Evolutionary conservation across 2,329 filamentous ascomycete genomes (phyloP).

Genomic region (Amauroascus verrucosus): DNA sequence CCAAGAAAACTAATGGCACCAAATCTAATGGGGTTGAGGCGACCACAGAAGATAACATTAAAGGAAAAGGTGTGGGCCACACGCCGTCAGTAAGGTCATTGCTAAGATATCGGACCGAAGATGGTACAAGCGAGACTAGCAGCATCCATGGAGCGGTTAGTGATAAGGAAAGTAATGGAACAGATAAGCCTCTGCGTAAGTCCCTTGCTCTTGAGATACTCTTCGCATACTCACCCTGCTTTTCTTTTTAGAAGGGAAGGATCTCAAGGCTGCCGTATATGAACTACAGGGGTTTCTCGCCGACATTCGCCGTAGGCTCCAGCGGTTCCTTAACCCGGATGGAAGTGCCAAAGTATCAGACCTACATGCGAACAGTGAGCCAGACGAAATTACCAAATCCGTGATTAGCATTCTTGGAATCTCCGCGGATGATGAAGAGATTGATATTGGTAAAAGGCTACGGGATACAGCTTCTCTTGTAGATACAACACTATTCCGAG

Average conservation of each 20-base stretch:
- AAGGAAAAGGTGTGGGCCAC: constrained; percentile 23
- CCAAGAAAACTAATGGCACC: constrained; percentile 23
- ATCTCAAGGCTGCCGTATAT: constrained; percentile 68
- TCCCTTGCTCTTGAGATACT: constrained; percentile 1
- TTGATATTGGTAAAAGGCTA: constrained; percentile 60
- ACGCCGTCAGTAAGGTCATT: constrained; percentile 33
- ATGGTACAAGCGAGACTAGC: constrained; percentile 30
- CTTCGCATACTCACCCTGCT: constrained; percentile 12
- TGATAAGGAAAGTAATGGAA: constrained; percentile 20
- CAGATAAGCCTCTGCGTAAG: constrained; percentile 25
- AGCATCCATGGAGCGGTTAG: constrained; percentile 29
- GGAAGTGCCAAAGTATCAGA: constrained; percentile 38
- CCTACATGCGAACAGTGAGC: constrained; percentile 23
- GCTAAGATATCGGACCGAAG: constrained; percentile 29
- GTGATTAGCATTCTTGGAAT: constrained; percentile 40
- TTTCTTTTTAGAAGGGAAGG: constrained; percentile 62
- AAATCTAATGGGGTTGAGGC: constrained; percentile 22
- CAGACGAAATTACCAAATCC: constrained; percentile 34
- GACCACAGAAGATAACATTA: constrained; percentile 21
- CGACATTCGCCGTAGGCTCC: constrained; percentile 60
- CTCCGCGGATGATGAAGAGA: constrained; percentile 41
- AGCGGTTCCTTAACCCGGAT: constrained; percentile 50
- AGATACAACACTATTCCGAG: constrained; percentile 87
- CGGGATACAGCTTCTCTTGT: constrained; percentile 70
- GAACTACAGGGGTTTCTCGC: constrained; percentile 82